Evolutionary conservation across 768 basidiomycete species (phyloP).

Genomic region (Rhodotorula kratochvilovae): DNA sequence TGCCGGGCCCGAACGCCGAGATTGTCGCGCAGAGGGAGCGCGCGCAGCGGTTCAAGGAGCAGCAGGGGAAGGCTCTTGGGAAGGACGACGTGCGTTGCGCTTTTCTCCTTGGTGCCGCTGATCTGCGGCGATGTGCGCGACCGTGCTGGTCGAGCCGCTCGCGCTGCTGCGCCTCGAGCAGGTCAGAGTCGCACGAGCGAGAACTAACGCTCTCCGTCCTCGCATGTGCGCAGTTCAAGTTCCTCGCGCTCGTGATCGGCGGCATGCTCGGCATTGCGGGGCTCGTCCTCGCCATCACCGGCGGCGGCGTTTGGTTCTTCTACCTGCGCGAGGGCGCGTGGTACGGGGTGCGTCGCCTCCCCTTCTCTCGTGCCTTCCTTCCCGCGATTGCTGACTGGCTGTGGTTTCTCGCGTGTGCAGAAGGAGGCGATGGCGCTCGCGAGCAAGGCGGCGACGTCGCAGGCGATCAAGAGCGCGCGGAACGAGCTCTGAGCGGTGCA

Average conservation of each 20-base stretch:
- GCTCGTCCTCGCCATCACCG: conserved; percentile 4
- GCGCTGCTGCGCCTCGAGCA: too few relatives aligned
- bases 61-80: conserved; percentile 13
- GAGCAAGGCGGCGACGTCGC: not conserved
- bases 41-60: not conserved
- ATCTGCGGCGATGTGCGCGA: too few relatives aligned
- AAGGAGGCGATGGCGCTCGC: not conserved
- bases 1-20: conserved; percentile 23
- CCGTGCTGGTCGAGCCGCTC: too few relatives aligned
- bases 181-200: too few relatives aligned
- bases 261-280: conserved; percentile 11
- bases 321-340: conserved; percentile 20
- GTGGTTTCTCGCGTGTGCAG: not conserved
- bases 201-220: not conserved
- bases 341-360: not conserved
- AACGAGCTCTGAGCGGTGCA: not conserved
- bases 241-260: conserved; percentile 25
- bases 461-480: not conserved
- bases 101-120: not conserved
- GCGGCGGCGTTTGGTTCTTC: conserved; percentile 16
- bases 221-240: conserved; percentile 16
- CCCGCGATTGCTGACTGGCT: not conserved
- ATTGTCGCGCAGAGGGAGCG: conserved; percentile 9
- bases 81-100: conserved; percentile 22
- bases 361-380: not conserved